Evolutionary conservation across 192 early-diverging fungal genomes (phyloP), one percentile per base, ranked within the genome.

Genomic region (Cladochytrium replicatum): DNA sequence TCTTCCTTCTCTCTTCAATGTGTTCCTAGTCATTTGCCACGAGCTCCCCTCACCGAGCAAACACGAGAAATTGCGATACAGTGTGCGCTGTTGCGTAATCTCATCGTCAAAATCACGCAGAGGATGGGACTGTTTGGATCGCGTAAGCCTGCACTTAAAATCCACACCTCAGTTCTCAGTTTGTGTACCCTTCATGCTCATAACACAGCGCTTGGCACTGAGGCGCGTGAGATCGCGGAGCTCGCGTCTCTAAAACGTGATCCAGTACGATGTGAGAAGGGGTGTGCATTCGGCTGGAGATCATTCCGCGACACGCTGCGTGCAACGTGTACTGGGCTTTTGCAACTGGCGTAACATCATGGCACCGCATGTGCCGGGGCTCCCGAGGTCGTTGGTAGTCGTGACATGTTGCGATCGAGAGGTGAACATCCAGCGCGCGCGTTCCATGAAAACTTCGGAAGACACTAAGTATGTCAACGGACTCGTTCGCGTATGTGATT

Each of bases 251-350:
- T n/a, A n/a, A n/a, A n/a, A n/a, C n/a, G n/a, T n/a, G n/a, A n/a
- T n/a, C n/a, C n/a, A 71, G 32, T 99, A 91, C 61, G 95, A 98
- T 61, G 69, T 88, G 26, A 82, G 85, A 58, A 75, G 84, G 26
- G 93, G 92, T 2, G 74, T 84, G 25, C 84, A 93, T 29, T 94
- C 93, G 23, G 77, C 97, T 32, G 95, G 95, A 2, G 68, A 88
- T 8, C 85, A 93, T 61, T 99, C 0, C 82, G 93, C 26, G 95
- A 99, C n/a, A n/a, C 58, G 88, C 95, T 0, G 88, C 88, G 26
- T 92, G 93, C 53, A 97, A 99, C 68, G 89, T 94, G 7, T 85
- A 85, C 60, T 99, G 95, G 95, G 90, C 92, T 22, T 91, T 99
- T 65, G 92, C 92, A 21, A 95, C 55, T 81, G 83, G 17, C 75